Evolutionary conservation across 2,329 filamentous ascomycete species (phyloP), one percentile per base, ranked within the genome.

Genomic region (Phyllosticta citribraziliensis): DNA sequence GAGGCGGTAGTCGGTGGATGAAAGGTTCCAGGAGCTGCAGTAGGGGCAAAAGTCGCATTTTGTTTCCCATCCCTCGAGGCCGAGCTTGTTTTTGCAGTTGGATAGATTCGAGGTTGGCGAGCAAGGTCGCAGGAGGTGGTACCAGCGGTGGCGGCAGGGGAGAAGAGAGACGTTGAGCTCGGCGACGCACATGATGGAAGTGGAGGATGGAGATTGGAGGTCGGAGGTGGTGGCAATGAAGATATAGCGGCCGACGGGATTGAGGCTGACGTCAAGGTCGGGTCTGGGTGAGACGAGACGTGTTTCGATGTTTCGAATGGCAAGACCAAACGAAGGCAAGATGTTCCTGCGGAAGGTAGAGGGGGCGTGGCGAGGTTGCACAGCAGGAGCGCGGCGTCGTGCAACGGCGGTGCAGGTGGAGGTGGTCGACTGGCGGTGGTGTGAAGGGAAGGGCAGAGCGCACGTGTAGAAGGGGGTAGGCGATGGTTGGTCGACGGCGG

Each of bases 141-240:
- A 80, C 78, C 78, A 80, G 63, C 78, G 75, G 65, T 80, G 78
- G 60, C 72, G 70, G 73, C 78, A 80, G 52, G 74, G 68, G 58
- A 76, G 72, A 8, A 74, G 72, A 57, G 76, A 76, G 62, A 79
- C 75, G 69, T 79, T 79, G 53, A 80, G 73, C 64, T 79, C 76
- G 64, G 77, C 78, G 68, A 80, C 70, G 65, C 78, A 80, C 78
- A 80, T 80, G 66, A 53, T 72, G 64, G 51, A 22, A 19, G 22
- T 19, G 52, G 58, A 55, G 52, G 52, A 17, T 40, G 22, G 58
- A 55, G 5, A 14, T 54, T 22, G 50, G 10, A 52, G 8, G 27
- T 40, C 24, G 19, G 10, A 30, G 47, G 19, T 24, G 17, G 55
- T 52, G 57, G 30, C 2, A 19, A 53, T 10, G 57, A 20, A 24